A percentile compares a stretch with the other conserved stretches of the same genome.
phyloP scores from a whole-genome alignment of 2,329 filamentous ascomycete genomes.

The Colletotrichum siamense region DNA sequence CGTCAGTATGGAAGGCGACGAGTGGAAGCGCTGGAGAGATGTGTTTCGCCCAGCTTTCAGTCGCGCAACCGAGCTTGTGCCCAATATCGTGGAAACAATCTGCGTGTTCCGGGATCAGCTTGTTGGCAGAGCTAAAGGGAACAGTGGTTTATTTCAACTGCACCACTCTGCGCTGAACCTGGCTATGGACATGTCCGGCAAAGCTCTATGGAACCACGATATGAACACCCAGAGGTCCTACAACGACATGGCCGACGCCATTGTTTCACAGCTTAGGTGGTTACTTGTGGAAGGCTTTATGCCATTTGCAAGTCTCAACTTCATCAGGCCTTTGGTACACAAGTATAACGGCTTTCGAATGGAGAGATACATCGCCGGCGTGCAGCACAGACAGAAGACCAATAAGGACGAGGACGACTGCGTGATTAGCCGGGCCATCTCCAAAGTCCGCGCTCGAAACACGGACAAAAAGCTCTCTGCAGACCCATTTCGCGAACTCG shows the following conservation, averaged over 20 bases:
- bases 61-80: background rate
- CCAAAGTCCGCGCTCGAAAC: background rate
- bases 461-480: background rate
- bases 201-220: background rate
- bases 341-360: constrained; percentile 3
- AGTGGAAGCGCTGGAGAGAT: constrained; percentile 6
- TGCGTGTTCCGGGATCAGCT: background rate
- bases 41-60: constrained; percentile 4
- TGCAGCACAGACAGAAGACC: background rate
- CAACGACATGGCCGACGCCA: constrained; percentile 3
- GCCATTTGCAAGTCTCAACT: background rate
- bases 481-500: background rate
- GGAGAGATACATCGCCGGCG: background rate
- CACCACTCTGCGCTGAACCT: background rate
- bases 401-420: background rate
- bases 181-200: constrained; percentile 7
- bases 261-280: background rate
- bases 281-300: background rate
- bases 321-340: background rate
- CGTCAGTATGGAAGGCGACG: constrained; percentile 1
- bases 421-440: background rate
- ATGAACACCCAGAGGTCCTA: background rate
- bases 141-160: background rate
- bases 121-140: background rate
- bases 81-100: background rate